A percentile compares a stretch with the other conserved stretches of the same genome.
Conservation (phyloP, 1,139 yeast genomes). For the Diutina pseudorugosa region DNA sequence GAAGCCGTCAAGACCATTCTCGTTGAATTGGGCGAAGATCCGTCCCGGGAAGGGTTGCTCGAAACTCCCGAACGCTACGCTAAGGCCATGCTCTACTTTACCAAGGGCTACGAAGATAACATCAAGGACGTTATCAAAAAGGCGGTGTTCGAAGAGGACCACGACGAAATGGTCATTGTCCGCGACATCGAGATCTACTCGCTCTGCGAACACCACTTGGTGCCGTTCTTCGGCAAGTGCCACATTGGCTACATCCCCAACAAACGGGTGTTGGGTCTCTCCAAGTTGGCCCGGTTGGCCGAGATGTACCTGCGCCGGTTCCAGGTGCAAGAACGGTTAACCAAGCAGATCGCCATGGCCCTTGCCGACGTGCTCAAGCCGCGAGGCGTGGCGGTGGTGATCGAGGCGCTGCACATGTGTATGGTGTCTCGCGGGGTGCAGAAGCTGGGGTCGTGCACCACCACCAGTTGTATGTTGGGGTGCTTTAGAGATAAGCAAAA, state of each 20-base stretch:
- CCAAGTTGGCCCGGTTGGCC: slow-evolving; percentile 88
- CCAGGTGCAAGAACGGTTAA: slow-evolving; percentile 93
- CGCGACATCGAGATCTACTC: slow-evolving; percentile 88
- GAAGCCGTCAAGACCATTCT: slow-evolving; percentile 75
- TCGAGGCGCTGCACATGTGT: slow-evolving; percentile 98
- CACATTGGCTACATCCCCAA: slow-evolving; percentile 96
- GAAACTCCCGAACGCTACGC: slow-evolving; percentile 97
- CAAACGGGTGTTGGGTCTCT: slow-evolving; percentile 85
- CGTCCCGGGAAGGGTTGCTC: slow-evolving; percentile 72
- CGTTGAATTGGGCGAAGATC: slow-evolving; percentile 85
- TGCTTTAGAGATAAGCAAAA: slow-evolving; percentile 87
- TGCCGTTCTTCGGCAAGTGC: slow-evolving; percentile 93
- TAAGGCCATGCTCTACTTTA: slow-evolving; percentile 87
- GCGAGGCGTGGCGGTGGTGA: slow-evolving; percentile 94
- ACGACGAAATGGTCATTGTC: slow-evolving; percentile 97
- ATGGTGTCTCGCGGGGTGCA: slow-evolving; percentile 98
- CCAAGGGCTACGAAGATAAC: slow-evolving; percentile 94
- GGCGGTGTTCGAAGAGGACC: slow-evolving; percentile 96
- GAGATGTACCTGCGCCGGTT: slow-evolving; percentile 93
- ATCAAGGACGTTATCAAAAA: slow-evolving; percentile 81
- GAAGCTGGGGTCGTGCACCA: slow-evolving; percentile 86
- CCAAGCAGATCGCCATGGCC: slow-evolving; percentile 97
- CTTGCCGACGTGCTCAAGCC: slow-evolving; percentile 83
- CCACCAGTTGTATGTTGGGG: slow-evolving; percentile 96
- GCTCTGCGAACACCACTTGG: slow-evolving; percentile 93